phyloP scores from a whole-genome alignment of 1,284 basidiomycete genomes.

The Termitomyces sp. region DNA sequence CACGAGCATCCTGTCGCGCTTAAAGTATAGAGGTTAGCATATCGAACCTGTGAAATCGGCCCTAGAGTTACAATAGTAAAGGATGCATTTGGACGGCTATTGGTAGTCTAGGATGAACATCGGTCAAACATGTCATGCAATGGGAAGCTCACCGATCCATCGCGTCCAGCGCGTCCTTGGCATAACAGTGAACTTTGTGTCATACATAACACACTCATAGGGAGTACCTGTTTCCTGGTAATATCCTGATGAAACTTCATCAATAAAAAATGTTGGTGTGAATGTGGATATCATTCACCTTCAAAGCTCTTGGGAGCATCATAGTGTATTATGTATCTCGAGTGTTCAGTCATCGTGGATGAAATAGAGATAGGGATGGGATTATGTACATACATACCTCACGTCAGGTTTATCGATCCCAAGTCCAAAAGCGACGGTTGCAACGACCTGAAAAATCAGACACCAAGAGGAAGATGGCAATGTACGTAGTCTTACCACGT shows the following conservation, averaged over 20 bases:
- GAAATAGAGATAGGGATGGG: background rate
- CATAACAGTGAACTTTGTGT: constrained; percentile 2
- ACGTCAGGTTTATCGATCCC: constrained; percentile 86
- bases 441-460: constrained; percentile 33
- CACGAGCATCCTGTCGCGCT: constrained; percentile 74
- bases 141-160: constrained; percentile 56
- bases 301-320: constrained; percentile 83
- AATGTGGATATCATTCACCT: constrained; percentile 38
- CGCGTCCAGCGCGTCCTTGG: constrained; percentile 75
- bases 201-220: background rate
- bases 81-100: constrained; percentile 72
- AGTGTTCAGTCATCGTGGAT: background rate
- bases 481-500: constrained; percentile 44
- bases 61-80: constrained; percentile 73
- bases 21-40: constrained; percentile 1
- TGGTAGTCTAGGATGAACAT: constrained; percentile 5
- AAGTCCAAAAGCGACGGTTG: constrained; percentile 79
- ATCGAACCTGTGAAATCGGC: background rate
- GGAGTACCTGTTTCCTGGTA: constrained; percentile 80
- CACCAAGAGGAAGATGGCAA: background rate
- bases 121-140: background rate
- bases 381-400: constrained; percentile 37
- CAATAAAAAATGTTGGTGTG: constrained; percentile 1
- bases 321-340: constrained; percentile 70
- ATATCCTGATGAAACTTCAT: constrained; percentile 49